Percentiles rank a stretch among this genome's conserved stretches.
phyloP scores from a whole-genome alignment of 2,329 filamentous ascomycete genomes.

The Aspergillus sclerotialis region DNA sequence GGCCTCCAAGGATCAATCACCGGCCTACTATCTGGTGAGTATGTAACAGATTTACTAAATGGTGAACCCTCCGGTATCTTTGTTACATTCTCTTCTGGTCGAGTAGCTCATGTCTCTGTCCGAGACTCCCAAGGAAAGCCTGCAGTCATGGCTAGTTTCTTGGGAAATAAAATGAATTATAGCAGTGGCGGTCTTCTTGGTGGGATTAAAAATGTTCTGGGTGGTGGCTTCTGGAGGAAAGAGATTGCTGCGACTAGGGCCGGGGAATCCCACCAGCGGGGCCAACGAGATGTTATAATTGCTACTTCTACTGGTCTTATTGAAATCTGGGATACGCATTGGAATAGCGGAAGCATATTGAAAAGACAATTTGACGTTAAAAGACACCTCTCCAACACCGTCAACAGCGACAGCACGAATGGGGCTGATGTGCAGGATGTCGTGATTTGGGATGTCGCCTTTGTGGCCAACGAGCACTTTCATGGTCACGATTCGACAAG shows the following conservation, averaged over 20 bases:
- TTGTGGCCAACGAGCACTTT: constrained; percentile 31
- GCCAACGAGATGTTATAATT: constrained; percentile 77
- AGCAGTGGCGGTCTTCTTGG: constrained; percentile 65
- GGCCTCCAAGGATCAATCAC: constrained; percentile 69
- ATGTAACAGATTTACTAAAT: constrained; percentile 67
- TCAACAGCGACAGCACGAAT: constrained; percentile 51
- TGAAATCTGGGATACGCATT: constrained; percentile 81
- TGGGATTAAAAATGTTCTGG: constrained; percentile 70
- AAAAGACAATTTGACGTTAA: constrained; percentile 65
- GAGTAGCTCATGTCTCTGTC: constrained; percentile 78
- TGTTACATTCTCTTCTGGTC: constrained; percentile 74
- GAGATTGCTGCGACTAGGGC: constrained; percentile 75
- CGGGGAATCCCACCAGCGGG: constrained; percentile 63
- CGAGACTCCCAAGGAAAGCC: constrained; percentile 83
- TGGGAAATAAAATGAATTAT: constrained; percentile 56
- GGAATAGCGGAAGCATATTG: constrained; percentile 73
- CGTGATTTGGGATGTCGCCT: constrained; percentile 73
- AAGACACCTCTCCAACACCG: constrained; percentile 54
- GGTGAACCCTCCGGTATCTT: constrained; percentile 85
- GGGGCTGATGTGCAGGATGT: constrained; percentile 53
- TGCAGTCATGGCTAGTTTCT: constrained; percentile 67
- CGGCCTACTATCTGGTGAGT: constrained; percentile 72
- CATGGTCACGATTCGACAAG: constrained; percentile 43
- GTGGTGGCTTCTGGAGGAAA: constrained; percentile 61
- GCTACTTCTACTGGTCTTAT: constrained; percentile 70